Conservation (phyloP, 148 eudicot species). For the Rhododendron kiyosumense region DNA sequence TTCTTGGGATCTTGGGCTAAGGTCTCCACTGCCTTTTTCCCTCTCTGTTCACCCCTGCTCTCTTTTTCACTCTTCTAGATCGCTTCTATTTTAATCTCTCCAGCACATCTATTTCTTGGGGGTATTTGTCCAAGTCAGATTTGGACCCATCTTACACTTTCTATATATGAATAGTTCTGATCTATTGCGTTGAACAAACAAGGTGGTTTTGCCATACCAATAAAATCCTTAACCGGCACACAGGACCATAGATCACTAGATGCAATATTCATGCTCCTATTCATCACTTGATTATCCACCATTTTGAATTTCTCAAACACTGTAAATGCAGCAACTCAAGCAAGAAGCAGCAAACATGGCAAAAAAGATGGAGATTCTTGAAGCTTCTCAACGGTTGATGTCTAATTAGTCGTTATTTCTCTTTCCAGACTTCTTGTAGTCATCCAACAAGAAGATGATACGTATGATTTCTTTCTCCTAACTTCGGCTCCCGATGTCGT, state of each 20-base stretch:
- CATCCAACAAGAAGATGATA: neutral
- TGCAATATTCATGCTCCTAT: neutral
- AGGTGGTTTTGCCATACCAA: neutral
- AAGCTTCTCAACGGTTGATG: conserved; percentile 32
- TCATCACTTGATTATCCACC: neutral
- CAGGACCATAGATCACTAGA: neutral
- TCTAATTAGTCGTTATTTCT: neutral
- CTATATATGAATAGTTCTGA: neutral
- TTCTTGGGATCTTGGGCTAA: too few relatives aligned
- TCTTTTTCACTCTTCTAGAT: too few relatives aligned
- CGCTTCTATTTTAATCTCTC: too few relatives aligned
- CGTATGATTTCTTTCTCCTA: neutral
- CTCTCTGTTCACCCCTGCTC: too few relatives aligned
- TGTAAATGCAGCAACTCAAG: conserved; percentile 27
- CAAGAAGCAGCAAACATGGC: conserved; percentile 28
- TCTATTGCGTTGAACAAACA: neutral
- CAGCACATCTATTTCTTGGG: too few relatives aligned
- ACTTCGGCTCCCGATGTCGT: neutral
- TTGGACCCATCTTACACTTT: too few relatives aligned
- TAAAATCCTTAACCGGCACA: neutral
- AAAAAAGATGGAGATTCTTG: conserved; percentile 32
- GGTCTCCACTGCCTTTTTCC: too few relatives aligned
- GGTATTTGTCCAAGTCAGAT: too few relatives aligned
- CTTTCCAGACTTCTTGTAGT: neutral
- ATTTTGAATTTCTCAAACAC: neutral